Evolutionary conservation across 2,329 filamentous ascomycete genomes (phyloP).

Genomic region (Neopestalotiopsis rosae): DNA sequence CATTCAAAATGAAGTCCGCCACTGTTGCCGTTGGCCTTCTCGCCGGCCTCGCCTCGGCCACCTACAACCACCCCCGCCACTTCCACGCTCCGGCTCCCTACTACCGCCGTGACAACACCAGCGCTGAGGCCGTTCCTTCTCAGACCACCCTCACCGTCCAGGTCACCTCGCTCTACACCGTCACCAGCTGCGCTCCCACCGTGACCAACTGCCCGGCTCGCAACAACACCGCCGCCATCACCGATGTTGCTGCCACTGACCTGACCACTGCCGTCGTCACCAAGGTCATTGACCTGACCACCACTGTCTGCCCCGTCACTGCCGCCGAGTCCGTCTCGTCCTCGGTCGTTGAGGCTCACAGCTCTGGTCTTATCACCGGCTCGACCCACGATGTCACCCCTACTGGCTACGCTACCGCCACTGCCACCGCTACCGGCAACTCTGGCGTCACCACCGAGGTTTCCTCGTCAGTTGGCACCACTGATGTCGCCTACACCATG

Average conservation of each 20-base stretch:
- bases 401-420: background rate
- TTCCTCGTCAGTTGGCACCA: constrained; percentile 20
- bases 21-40: constrained; percentile 38
- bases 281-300: constrained; percentile 41
- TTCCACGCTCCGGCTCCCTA: constrained; percentile 28
- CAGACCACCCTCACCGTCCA: constrained; percentile 38
- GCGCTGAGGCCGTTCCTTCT: constrained; percentile 20
- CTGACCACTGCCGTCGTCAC: constrained; percentile 35
- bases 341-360: constrained; percentile 36
- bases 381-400: constrained; percentile 30
- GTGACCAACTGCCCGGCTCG: constrained; percentile 39
- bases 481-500: constrained; percentile 30
- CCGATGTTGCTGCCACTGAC: constrained; percentile 17
- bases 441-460: constrained; percentile 11
- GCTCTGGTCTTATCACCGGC: constrained; percentile 36
- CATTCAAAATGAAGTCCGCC: constrained; percentile 39
- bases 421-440: constrained; percentile 19
- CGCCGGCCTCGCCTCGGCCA: constrained; percentile 36
- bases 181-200: constrained; percentile 39
- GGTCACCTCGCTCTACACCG: constrained; percentile 36
- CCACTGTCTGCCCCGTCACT: constrained; percentile 42
- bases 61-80: constrained; percentile 37
- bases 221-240: constrained; percentile 28
- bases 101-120: constrained; percentile 34
- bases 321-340: constrained; percentile 36